Evolutionary conservation across 2,329 filamentous ascomycete species (phyloP).

Genomic region (Hymenoscyphus linearis): DNA sequence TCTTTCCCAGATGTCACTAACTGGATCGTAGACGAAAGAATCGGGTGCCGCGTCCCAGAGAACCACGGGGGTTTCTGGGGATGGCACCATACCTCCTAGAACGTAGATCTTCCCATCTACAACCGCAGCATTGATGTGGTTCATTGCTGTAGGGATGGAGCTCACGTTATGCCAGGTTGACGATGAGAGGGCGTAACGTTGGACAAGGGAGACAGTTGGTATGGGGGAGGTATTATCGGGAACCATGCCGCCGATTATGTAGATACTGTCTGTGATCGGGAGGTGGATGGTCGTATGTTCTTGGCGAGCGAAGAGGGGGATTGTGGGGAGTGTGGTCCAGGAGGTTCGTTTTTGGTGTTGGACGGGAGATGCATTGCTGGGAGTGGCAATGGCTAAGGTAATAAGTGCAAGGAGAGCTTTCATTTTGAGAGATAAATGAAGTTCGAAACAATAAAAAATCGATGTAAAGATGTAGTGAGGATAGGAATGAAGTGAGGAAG

Average conservation of each 20-base stretch:
- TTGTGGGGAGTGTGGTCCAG: constrained; percentile 3
- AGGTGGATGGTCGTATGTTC: constrained; percentile 2
- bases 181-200: constrained; percentile 3
- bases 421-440: not conserved
- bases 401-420: not conserved
- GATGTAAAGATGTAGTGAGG: too few species aligned
- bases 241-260: constrained; percentile 7
- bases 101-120: constrained; percentile 9
- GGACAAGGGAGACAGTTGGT: constrained; percentile 1
- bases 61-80: not conserved
- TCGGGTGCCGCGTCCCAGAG: not conserved
- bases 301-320: constrained; percentile 2
- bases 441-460: too few species aligned
- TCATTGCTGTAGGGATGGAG: constrained; percentile 5
- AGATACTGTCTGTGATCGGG: not conserved
- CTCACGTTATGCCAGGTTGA: not conserved
- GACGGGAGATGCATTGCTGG: not conserved
- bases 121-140: constrained; percentile 6
- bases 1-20: not conserved
- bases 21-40: not conserved
- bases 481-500: too few species aligned
- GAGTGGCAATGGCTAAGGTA: not conserved
- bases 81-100: constrained; percentile 3
- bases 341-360: not conserved
- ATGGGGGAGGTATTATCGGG: not conserved